phyloP scores from a whole-genome alignment of 1,284 basidiomycete genomes.

The Coriolopsis trogii region DNA sequence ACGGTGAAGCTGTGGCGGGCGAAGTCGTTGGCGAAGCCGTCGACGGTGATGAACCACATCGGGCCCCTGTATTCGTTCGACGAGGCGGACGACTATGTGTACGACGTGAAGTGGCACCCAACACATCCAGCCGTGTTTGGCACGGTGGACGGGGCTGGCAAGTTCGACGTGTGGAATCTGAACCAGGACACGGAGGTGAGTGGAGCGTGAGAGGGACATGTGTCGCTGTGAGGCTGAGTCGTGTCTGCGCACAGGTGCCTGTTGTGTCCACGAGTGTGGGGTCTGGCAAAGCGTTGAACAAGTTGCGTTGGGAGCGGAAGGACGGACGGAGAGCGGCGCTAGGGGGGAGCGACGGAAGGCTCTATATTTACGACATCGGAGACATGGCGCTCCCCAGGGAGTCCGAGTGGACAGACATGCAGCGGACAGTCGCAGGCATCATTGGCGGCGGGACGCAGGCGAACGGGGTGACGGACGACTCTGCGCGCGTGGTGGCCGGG shows the following conservation, averaged over 20 bases:
- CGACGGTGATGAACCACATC: constrained; percentile 58
- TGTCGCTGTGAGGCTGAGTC: not conserved
- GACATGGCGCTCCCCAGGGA: constrained; percentile 85
- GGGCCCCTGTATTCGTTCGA: constrained; percentile 90
- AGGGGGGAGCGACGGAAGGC: constrained; percentile 88
- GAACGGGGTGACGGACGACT: constrained; percentile 55
- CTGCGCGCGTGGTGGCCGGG: constrained; percentile 44
- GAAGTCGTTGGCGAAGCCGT: constrained; percentile 66
- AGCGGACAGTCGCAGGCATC: constrained; percentile 75
- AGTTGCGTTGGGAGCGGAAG: constrained; percentile 91
- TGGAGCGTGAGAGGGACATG: not conserved
- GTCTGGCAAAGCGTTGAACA: constrained; percentile 87
- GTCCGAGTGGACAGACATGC: constrained; percentile 88
- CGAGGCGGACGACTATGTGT: constrained; percentile 98
- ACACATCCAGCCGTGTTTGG: constrained; percentile 94
- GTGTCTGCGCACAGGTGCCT: constrained; percentile 60
- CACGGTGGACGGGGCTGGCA: constrained; percentile 91
- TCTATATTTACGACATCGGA: constrained; percentile 96
- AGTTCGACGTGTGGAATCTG: constrained; percentile 96
- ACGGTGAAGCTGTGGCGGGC: constrained; percentile 94
- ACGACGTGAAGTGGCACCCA: constrained; percentile 98
- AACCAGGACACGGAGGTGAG: constrained; percentile 92
- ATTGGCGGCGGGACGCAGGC: constrained; percentile 56
- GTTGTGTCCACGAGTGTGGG: constrained; percentile 75
- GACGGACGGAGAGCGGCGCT: constrained; percentile 84